These are phyloP conservation scores for Blastobotrys petasosporus DNA, from an alignment of 1,139 yeast species.

Conservation along the genomic window DNA sequence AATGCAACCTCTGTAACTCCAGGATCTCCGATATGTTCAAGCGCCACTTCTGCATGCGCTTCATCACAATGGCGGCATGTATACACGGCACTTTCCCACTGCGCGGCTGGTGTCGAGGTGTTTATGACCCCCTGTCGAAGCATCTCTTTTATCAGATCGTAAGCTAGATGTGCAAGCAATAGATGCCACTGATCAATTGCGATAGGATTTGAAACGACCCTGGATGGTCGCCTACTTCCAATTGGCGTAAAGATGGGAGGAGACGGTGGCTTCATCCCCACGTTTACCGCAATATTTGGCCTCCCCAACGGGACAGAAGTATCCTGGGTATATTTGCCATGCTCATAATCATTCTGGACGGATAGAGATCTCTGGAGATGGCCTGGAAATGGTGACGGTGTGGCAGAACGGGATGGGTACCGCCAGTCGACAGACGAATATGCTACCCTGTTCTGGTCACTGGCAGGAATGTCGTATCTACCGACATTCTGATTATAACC, in stretches of 20 bases:
- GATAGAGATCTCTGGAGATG: too few relatives aligned
- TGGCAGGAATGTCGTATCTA: too few relatives aligned
- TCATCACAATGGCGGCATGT: slow-evolving; percentile 2
- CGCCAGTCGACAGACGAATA: too few relatives aligned
- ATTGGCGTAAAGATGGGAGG: background rate
- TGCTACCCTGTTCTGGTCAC: too few relatives aligned
- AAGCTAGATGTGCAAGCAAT: slow-evolving; percentile 3
- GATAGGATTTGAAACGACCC: background rate
- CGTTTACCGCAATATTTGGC: too few relatives aligned
- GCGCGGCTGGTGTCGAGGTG: background rate
- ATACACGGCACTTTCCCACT: background rate
- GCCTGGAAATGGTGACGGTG: too few relatives aligned
- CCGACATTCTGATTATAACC: too few relatives aligned
- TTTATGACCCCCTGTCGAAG: background rate
- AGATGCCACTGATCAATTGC: slow-evolving; percentile 4
- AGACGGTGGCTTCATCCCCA: slow-evolving; percentile 8
- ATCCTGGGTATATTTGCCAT: too few relatives aligned
- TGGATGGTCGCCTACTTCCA: slow-evolving; percentile 3
- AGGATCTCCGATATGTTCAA: slow-evolving; percentile 9
- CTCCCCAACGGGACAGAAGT: too few relatives aligned
- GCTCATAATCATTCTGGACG: too few relatives aligned
- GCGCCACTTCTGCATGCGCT: slow-evolving; percentile 4
- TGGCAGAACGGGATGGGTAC: too few relatives aligned
- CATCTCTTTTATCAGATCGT: slow-evolving; percentile 3
- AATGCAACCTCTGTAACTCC: slow-evolving; percentile 9